Evolutionary conservation across 306 rosid genomes (phyloP).

Genomic region (Canavalia gladiata): DNA sequence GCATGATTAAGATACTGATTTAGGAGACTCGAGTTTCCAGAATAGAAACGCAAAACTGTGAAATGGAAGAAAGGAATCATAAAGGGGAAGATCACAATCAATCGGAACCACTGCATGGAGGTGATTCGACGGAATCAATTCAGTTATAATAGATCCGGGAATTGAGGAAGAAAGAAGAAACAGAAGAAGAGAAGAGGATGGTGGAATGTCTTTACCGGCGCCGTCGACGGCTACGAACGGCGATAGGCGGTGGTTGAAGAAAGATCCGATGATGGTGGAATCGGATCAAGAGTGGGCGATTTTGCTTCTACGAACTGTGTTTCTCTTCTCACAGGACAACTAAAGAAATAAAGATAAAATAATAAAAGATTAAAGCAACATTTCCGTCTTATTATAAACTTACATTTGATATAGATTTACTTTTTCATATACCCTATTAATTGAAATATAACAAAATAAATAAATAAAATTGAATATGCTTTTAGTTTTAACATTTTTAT

Average conservation of each 20-base stretch:
- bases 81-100: not conserved
- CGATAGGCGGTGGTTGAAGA: constrained; percentile 45
- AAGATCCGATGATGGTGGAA: constrained; percentile 40
- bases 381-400: not conserved
- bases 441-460: too few relatives aligned
- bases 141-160: constrained; percentile 45
- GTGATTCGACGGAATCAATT: constrained; percentile 38
- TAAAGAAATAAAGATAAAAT: not conserved
- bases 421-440: too few relatives aligned
- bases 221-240: not conserved
- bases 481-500: too few relatives aligned
- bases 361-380: not conserved
- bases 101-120: constrained; percentile 1
- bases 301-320: constrained; percentile 23
- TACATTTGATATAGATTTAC: too few relatives aligned
- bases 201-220: constrained; percentile 46
- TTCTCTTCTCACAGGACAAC: constrained; percentile 22
- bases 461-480: too few relatives aligned
- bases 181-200: not conserved
- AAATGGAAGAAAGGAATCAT: constrained; percentile 7
- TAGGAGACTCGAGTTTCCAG: constrained; percentile 7
- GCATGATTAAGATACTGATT: constrained; percentile 27
- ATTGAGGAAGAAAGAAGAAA: constrained; percentile 15
- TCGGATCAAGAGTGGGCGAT: constrained; percentile 48
- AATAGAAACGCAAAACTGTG: not conserved